Evolutionary conservation across 768 basidiomycete species (phyloP).

Genomic region (Gautieria morchelliformis): DNA sequence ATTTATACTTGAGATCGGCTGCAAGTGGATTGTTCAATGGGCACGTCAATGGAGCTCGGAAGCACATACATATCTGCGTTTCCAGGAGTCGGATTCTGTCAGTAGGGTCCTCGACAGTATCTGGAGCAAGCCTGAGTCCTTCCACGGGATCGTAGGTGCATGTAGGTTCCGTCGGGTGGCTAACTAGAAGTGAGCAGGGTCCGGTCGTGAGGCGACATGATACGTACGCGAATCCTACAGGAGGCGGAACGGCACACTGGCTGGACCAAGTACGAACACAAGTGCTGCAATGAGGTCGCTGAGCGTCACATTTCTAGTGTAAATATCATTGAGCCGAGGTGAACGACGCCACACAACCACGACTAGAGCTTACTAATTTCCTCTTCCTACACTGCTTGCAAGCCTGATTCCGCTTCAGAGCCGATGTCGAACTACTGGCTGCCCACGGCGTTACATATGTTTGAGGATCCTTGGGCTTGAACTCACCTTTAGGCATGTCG

Average conservation of each 20-base stretch:
- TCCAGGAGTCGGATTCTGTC: constrained; percentile 73
- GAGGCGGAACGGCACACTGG: constrained; percentile 73
- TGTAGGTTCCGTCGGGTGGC: constrained; percentile 78
- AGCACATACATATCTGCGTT: constrained; percentile 57
- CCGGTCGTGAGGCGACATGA: not conserved
- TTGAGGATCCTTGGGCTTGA: constrained; percentile 11
- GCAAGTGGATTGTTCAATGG: not conserved
- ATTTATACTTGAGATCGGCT: constrained; percentile 56
- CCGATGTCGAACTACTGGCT: constrained; percentile 2
- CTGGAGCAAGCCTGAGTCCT: constrained; percentile 65
- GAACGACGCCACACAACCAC: not conserved
- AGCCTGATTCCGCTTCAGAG: constrained; percentile 36
- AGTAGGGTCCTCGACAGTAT: constrained; percentile 51
- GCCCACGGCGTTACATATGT: not conserved
- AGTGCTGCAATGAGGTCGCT: constrained; percentile 76
- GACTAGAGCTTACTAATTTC: constrained; percentile 56
- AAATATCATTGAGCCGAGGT: not conserved
- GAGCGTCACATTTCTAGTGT: constrained; percentile 77
- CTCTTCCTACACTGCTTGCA: constrained; percentile 76
- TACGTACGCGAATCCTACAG: constrained; percentile 74
- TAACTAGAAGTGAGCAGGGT: constrained; percentile 20
- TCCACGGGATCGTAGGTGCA: constrained; percentile 84
- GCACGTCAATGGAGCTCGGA: constrained; percentile 1
- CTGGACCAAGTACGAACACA: constrained; percentile 78
- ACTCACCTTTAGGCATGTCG: constrained; percentile 58